Conservation (phyloP, 805 yeast genomes). For the Lipomyces sp. region DNA sequence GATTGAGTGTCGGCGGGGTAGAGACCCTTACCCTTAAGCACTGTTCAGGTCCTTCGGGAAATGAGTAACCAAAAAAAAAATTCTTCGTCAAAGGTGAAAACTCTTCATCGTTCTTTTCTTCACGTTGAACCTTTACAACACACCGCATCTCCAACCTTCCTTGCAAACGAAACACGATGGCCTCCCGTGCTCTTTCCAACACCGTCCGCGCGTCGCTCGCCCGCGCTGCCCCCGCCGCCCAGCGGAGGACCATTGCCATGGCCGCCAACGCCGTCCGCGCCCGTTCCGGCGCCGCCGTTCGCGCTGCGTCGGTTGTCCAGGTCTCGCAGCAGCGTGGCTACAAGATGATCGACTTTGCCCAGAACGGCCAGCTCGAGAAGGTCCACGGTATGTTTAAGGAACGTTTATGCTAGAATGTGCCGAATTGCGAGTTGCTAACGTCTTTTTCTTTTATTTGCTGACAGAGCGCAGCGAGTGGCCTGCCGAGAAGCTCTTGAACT, state of each 20-base stretch:
- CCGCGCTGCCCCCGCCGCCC: conserved; percentile 29
- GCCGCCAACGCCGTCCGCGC: conserved; percentile 38
- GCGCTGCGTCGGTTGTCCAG: conserved; percentile 48
- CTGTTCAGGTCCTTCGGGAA: too few relatives aligned
- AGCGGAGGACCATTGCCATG: conserved; percentile 60
- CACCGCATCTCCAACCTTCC: background rate
- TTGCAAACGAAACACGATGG: background rate
- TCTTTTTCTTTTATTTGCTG: too few relatives aligned
- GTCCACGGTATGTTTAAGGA: conserved; percentile 58
- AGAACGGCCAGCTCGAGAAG: conserved; percentile 76
- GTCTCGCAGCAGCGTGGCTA: conserved; percentile 71
- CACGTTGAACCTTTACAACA: too few relatives aligned
- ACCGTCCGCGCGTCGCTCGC: background rate
- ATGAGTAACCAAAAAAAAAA: too few relatives aligned
- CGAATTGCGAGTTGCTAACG: background rate
- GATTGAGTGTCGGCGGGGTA: too few relatives aligned
- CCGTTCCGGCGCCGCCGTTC: conserved; percentile 54
- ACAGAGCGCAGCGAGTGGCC: conserved; percentile 98
- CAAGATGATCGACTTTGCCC: conserved; percentile 91
- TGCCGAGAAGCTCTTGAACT: conserved; percentile 88
- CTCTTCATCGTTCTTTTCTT: too few relatives aligned
- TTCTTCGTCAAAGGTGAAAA: too few relatives aligned
- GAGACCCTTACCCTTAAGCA: too few relatives aligned
- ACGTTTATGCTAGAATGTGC: too few relatives aligned
- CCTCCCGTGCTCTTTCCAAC: background rate